These are phyloP conservation scores for Spergularia bocconei DNA, from an alignment of 148 eudicot genomes.

Conservation along the genomic window DNA sequence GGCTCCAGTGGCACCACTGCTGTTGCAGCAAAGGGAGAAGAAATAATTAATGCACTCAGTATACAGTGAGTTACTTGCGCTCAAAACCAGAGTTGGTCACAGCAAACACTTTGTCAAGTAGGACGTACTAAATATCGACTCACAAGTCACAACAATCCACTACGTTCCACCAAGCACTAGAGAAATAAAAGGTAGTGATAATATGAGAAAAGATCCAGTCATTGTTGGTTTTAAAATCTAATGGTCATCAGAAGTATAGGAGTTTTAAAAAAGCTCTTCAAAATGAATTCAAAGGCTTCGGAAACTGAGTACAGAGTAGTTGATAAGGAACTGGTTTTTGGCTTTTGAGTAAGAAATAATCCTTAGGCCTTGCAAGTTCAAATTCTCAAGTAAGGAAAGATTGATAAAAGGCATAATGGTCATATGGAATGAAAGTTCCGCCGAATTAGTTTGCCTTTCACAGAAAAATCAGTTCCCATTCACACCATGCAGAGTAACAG, in stretches of 20 bases:
- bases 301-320: background rate
- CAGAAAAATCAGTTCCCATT: background rate
- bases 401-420: background rate
- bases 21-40: too few species aligned
- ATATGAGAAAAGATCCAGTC: background rate
- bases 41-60: background rate
- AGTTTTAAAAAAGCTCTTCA: background rate
- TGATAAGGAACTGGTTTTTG: background rate
- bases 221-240: background rate
- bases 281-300: background rate
- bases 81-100: background rate
- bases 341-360: background rate
- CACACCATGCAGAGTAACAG: background rate
- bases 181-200: background rate
- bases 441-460: background rate
- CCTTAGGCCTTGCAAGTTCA: background rate
- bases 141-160: background rate
- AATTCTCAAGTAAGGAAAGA: background rate
- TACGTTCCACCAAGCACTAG: background rate
- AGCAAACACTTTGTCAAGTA: background rate
- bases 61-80: background rate
- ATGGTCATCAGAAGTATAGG: background rate
- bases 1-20: too few species aligned
- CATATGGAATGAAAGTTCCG: background rate
- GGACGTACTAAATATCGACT: background rate